Conservation (phyloP, 257 asterid genomes). For the Linaria vulgaris region DNA sequence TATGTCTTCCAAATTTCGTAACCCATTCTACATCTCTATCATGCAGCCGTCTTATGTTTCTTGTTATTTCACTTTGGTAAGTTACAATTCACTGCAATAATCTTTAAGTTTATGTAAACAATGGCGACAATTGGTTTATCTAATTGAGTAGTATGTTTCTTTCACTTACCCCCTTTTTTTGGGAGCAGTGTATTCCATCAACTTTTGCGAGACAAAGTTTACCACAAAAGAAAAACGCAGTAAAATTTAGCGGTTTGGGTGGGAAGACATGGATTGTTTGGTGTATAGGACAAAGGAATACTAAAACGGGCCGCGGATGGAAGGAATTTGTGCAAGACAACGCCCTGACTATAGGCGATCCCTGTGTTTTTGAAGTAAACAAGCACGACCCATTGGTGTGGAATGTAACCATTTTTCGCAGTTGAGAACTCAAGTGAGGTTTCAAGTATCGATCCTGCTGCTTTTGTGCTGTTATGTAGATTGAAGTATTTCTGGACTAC, state of each 20-base stretch:
- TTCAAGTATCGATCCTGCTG: no score
- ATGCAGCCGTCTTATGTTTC: conserved; percentile 25
- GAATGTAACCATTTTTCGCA: conserved; percentile 11
- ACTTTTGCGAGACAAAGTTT: background rate
- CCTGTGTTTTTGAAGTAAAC: conserved; percentile 26
- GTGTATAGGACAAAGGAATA: background rate
- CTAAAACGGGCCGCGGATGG: conserved; percentile 18
- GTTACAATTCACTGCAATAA: background rate
- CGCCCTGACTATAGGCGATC: conserved; percentile 21
- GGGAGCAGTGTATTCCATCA: conserved; percentile 10
- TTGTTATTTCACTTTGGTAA: conserved; percentile 11
- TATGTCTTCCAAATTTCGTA: background rate
- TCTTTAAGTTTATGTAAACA: background rate
- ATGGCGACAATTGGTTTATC: background rate
- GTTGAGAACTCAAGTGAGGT: background rate
- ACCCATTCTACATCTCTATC: conserved; percentile 14
- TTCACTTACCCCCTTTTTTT: background rate
- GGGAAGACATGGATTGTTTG: conserved; percentile 12
- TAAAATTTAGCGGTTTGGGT: background rate
- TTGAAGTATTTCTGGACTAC: no score
- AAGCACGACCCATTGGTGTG: background rate
- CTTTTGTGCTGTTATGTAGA: no score
- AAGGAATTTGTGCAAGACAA: conserved; percentile 28
- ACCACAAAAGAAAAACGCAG: background rate
- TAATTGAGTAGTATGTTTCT: background rate